Evolutionary conservation across 345 rosid genomes (phyloP).

Genomic region (Linum usitatissimum): DNA sequence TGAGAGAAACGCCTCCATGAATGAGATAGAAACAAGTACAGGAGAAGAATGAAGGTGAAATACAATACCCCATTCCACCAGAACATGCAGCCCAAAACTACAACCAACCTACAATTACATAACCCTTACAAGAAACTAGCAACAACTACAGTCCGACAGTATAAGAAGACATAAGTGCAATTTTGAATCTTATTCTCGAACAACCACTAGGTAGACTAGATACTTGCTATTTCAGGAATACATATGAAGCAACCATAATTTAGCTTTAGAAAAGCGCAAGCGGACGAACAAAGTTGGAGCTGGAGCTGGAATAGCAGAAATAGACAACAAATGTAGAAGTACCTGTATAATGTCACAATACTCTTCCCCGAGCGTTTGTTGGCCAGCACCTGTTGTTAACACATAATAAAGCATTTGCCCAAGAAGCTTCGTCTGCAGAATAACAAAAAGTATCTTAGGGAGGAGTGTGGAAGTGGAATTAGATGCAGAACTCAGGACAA

Average conservation of each 20-base stretch:
- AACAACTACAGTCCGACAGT: neutral
- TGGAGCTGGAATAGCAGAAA: neutral
- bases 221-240: neutral
- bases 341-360: conserved; percentile 97
- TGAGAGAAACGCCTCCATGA: conserved; percentile 14
- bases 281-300: neutral
- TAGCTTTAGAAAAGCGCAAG: neutral
- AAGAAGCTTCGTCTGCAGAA: conserved; percentile 61
- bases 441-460: neutral
- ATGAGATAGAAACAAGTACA: neutral
- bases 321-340: neutral
- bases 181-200: neutral
- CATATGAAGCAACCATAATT: neutral
- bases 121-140: neutral
- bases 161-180: neutral
- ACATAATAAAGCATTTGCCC: conserved; percentile 91
- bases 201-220: neutral
- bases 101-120: neutral
- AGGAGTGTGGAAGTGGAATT: neutral
- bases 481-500: neutral
- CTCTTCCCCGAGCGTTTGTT: conserved; percentile 92
- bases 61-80: neutral
- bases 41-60: neutral
- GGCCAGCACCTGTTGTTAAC: conserved; percentile 87
- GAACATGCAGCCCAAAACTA: neutral